Conservation (phyloP, 805 yeast species). For the Metschnikowia cubensis region DNA sequence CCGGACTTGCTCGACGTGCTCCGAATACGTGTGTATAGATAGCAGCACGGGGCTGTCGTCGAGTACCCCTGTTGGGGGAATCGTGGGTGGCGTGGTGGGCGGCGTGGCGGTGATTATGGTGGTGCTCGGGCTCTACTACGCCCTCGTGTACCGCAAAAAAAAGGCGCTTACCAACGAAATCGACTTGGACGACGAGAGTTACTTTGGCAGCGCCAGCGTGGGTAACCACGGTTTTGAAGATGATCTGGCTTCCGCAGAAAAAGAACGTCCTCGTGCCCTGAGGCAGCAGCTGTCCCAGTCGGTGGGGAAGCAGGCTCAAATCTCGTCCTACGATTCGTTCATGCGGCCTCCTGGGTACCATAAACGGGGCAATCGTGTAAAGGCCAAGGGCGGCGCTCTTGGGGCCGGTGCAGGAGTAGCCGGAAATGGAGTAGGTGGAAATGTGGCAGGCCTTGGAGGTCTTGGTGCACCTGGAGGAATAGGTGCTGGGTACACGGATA, state of each 20-base stretch:
- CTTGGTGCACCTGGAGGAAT: too few relatives aligned
- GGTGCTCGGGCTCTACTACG: conserved; percentile 31
- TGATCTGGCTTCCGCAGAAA: conserved; percentile 8
- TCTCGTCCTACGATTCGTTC: conserved; percentile 42
- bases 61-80: conserved; percentile 38
- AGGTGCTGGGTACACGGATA: too few relatives aligned
- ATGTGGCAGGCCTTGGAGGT: not conserved
- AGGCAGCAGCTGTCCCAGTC: conserved; percentile 6
- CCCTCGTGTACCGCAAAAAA: conserved; percentile 31
- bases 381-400: too few relatives aligned
- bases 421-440: not conserved
- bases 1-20: conserved; percentile 14
- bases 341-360: conserved; percentile 33
- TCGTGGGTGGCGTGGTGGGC: conserved; percentile 72
- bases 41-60: not conserved
- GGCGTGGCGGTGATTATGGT: conserved; percentile 47
- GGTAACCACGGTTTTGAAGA: conserved; percentile 4
- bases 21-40: conserved; percentile 12
- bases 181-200: conserved; percentile 13
- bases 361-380: conserved; percentile 1
- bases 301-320: conserved; percentile 19
- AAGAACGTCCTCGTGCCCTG: conserved; percentile 11
- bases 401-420: not conserved
- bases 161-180: conserved; percentile 28
- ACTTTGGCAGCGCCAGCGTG: conserved; percentile 7